These are phyloP conservation scores for Colletotrichum tropicale DNA, from an alignment of 2,329 filamentous ascomycete genomes.

Conservation along the genomic window DNA sequence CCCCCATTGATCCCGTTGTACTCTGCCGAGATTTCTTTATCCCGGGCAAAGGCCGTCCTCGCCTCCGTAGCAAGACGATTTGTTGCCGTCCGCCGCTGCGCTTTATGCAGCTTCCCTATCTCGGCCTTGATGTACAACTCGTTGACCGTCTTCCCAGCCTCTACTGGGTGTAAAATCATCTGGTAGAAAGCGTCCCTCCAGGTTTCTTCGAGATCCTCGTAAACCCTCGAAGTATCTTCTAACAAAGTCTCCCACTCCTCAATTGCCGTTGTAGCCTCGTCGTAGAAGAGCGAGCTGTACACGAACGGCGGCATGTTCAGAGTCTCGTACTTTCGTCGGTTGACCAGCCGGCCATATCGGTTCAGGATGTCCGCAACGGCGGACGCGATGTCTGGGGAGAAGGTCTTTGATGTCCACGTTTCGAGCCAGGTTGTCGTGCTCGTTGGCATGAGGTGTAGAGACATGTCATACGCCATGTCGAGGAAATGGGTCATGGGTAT, in stretches of 20 bases:
- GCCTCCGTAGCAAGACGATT: conserved; percentile 39
- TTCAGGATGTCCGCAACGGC: background rate
- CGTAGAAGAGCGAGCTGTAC: background rate
- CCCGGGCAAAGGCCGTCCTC: conserved; percentile 44
- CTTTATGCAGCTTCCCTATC: background rate
- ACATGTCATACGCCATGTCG: conserved; percentile 58
- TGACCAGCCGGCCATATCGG: background rate
- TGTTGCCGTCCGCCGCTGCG: background rate
- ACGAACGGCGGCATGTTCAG: background rate
- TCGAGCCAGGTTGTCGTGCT: conserved; percentile 51
- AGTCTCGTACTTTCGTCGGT: background rate
- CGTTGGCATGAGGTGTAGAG: conserved; percentile 28
- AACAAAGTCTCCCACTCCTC: background rate
- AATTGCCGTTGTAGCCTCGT: background rate
- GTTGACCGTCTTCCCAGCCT: background rate
- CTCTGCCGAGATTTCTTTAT: conserved; percentile 43
- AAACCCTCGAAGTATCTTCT: background rate
- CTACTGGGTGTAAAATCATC: background rate
- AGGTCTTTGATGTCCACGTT: conserved; percentile 46
- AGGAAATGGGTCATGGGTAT: conserved; percentile 58
- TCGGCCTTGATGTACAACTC: background rate
- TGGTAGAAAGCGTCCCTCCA: background rate
- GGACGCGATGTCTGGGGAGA: conserved; percentile 47
- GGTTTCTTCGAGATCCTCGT: background rate
- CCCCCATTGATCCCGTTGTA: conserved; percentile 46